Conservation (phyloP, 2,329 filamentous ascomycete genomes). For the Dactylellina parvicollis region DNA sequence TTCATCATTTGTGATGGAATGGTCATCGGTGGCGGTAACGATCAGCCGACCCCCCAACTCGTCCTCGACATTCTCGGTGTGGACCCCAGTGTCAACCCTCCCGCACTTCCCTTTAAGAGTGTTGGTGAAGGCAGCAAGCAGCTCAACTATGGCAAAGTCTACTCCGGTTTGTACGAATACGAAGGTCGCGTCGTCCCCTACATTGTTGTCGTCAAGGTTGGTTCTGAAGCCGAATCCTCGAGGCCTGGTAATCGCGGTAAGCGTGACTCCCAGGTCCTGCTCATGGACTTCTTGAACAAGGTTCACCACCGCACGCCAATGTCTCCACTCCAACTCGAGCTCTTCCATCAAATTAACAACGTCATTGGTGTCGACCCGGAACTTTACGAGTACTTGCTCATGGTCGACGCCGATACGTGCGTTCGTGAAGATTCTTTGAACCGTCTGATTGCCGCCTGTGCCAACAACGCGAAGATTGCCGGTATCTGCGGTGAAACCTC, state of each 20-base stretch:
- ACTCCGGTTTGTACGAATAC: slow-evolving; percentile 95
- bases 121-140: slow-evolving; percentile 89
- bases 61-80: slow-evolving; percentile 97
- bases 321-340: slow-evolving; percentile 94
- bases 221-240: slow-evolving; percentile 93
- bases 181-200: slow-evolving; percentile 90
- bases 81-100: slow-evolving; percentile 94
- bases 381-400: slow-evolving; percentile 94
- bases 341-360: slow-evolving; percentile 99
- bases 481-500: slow-evolving; percentile 98
- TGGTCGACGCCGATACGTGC: slow-evolving; percentile 97
- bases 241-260: slow-evolving; percentile 99
- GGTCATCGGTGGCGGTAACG: slow-evolving; percentile 94
- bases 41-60: slow-evolving; percentile 95
- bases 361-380: slow-evolving; percentile 98
- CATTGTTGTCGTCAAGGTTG: slow-evolving; percentile 93
- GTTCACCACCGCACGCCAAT: slow-evolving; percentile 94
- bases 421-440: slow-evolving; percentile 93
- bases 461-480: slow-evolving; percentile 93
- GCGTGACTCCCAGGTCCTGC: slow-evolving; percentile 93
- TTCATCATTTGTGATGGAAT: slow-evolving; percentile 97
- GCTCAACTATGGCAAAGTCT: slow-evolving; percentile 98
- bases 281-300: slow-evolving; percentile 97
- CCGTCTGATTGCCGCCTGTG: slow-evolving; percentile 88
- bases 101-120: slow-evolving; percentile 91